Base-by-base conservation (phyloP, 2,329 filamentous ascomycete genomes). In the Sclerotinia trifoliorum region DNA sequence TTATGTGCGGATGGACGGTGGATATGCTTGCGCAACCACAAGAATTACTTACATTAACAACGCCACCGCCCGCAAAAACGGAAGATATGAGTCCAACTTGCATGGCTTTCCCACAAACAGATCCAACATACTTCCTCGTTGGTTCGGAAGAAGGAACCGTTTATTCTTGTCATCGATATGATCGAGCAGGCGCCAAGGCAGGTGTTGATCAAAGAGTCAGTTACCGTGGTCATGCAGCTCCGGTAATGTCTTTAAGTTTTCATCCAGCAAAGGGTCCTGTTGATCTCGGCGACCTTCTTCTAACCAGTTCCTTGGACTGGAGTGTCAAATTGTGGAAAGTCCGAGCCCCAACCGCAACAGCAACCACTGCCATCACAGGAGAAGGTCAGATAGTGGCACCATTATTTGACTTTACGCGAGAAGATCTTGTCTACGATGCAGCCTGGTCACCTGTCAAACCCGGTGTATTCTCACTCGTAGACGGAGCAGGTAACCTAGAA, bases 21-120 rank as follows among this genome's bases (percentile, higher is more conserved):
- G 96, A 99, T 79, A 98, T 99, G 88, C 91, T 99, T 70, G 93
- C 94, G 0, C 93, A 97, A 79, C 95, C 95, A 0, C 94, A 98
- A 80, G 95, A 99, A 81, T 90, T 93, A 67, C 87, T 99, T 54
- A 93, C 96, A 75, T 85, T 99, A 17, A 90, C 89, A 69, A 92
- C 93, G 2, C 94, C 94, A 4, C 88, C 89, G 21, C 93, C 94
- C 6, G 90, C 92, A 74, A 94, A 93, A 79, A 94, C 93, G 5
- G 96, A 99, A 80, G 95, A 99, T 76, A 88, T 99, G 62, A 93
- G 93, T 66, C 95, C 96, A 2, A 97, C 93, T 0, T 96, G 92
- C 79, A 91, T 99, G 81, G 92, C 93, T 21, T 99, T 99, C 81
- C 95, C 95, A 0, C 89, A 94, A 75, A 91, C 93, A 0, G 96